phyloP scores from a whole-genome alignment of 108 stramenopile genomes.

The Phaeodactylum tricornutum region DNA sequence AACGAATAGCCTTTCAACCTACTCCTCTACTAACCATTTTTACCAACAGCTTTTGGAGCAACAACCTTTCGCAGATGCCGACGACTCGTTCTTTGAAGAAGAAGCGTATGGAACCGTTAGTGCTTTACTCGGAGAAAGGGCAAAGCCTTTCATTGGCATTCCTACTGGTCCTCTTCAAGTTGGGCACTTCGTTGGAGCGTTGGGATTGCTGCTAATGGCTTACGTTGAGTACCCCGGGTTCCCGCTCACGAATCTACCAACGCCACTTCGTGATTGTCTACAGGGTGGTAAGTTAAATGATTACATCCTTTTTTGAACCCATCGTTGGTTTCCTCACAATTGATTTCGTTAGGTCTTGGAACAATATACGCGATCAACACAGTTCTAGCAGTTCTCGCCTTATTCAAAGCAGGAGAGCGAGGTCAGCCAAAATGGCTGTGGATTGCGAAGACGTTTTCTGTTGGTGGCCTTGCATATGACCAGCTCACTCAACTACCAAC shows the following conservation, averaged over 20 bases:
- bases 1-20: not conserved
- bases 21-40: not conserved
- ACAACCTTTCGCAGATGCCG: slow-evolving; percentile 75
- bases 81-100: slow-evolving; percentile 73
- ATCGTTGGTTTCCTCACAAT: not conserved
- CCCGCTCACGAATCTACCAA: slow-evolving; percentile 80
- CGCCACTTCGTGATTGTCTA: slow-evolving; percentile 53
- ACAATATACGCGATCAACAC: slow-evolving; percentile 64
- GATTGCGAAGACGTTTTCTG: slow-evolving; percentile 69
- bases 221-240: slow-evolving; percentile 87
- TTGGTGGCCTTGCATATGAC: slow-evolving; percentile 80
- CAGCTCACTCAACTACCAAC: slow-evolving; percentile 75
- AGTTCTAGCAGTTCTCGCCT: slow-evolving; percentile 59
- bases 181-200: slow-evolving; percentile 77
- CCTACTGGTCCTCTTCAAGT: slow-evolving; percentile 75
- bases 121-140: slow-evolving; percentile 64
- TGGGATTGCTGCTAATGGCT: slow-evolving; percentile 69
- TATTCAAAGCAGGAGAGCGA: slow-evolving; percentile 52
- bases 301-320: not conserved
- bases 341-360: slow-evolving; percentile 32
- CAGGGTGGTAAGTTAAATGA: slow-evolving; percentile 57
- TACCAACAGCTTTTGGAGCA: slow-evolving; percentile 44
- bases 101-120: slow-evolving; percentile 66
- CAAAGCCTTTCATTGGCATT: slow-evolving; percentile 71
- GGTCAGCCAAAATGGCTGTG: slow-evolving; percentile 56